These are phyloP conservation scores for Lagenaria siceraria DNA, from an alignment of 306 rosid genomes.

Conservation along the genomic window DNA sequence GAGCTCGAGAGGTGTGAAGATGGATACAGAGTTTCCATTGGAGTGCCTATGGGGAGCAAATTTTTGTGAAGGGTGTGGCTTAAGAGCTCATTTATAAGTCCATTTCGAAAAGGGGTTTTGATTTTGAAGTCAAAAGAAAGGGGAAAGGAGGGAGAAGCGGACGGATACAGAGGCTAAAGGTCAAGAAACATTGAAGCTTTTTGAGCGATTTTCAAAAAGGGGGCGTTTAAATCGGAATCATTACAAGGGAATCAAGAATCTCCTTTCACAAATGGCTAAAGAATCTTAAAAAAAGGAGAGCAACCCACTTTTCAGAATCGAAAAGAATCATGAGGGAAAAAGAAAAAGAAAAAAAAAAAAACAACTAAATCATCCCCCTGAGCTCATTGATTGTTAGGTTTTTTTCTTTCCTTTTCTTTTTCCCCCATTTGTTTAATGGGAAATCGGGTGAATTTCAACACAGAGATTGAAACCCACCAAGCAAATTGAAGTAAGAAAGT, in stretches of 20 bases:
- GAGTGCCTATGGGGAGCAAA: slow-evolving; percentile 9
- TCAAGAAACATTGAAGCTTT: slow-evolving; percentile 11
- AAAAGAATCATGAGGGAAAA: slow-evolving; percentile 36
- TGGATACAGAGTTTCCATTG: slow-evolving; percentile 56
- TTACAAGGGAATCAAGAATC: slow-evolving; percentile 51
- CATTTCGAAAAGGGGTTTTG: slow-evolving; percentile 5
- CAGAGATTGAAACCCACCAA: slow-evolving; percentile 7
- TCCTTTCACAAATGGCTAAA: slow-evolving; percentile 31
- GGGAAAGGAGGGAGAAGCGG: background rate
- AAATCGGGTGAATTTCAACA: background rate
- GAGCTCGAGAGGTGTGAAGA: slow-evolving; percentile 29
- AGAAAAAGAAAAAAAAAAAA: background rate
- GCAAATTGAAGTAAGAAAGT: background rate
- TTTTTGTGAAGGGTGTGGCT: background rate
- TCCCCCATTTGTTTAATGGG: background rate
- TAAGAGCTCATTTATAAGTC: slow-evolving; percentile 9
- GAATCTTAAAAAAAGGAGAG: slow-evolving; percentile 38
- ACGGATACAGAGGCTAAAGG: slow-evolving; percentile 9
- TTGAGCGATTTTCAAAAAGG: slow-evolving; percentile 22
- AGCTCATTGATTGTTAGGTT: background rate
- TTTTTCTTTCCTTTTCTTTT: background rate
- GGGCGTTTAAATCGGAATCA: slow-evolving; percentile 40
- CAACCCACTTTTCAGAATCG: slow-evolving; percentile 53
- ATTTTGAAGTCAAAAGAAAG: background rate
- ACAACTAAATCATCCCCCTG: background rate